A percentile compares a stretch with the other conserved stretches of the same genome.
These are phyloP conservation scores for Trypanosoma congolense DNA, from an alignment of 208 protist genomes.

Conservation along the genomic window DNA sequence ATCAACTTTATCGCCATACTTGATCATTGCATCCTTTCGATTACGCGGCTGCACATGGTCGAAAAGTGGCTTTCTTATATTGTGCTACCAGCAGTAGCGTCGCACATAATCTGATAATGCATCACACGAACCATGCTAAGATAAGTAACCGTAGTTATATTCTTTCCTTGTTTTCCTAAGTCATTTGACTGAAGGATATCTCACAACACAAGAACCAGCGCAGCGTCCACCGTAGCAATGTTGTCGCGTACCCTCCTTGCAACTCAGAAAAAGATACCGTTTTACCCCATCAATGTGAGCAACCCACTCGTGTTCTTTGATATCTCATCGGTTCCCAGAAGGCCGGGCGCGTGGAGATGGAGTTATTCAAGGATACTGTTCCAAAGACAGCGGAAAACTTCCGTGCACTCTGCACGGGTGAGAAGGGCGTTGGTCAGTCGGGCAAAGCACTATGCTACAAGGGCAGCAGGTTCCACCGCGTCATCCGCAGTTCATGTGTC, in stretches of 20 bases:
- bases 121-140: no score
- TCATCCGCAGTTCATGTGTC: constrained; percentile 94
- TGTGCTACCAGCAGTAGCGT: no score
- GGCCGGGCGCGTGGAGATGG: constrained; percentile 88
- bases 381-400: constrained; percentile 96
- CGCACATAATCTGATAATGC: no score
- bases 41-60: no score
- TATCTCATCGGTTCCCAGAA: constrained; percentile 80
- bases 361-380: constrained; percentile 84
- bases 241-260: constrained; percentile 32
- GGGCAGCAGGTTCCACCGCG: constrained; percentile 92
- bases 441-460: constrained; percentile 95
- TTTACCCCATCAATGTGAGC: constrained; percentile 71
- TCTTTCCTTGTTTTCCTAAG: not conserved
- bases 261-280: constrained; percentile 65
- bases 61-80: no score
- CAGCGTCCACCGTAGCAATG: constrained; percentile 18
- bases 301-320: constrained; percentile 91
- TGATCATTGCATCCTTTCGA: no score
- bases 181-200: not conserved
- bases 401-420: constrained; percentile 87
- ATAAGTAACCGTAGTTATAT: no score
- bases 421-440: constrained; percentile 79
- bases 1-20: no score
- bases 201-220: not conserved